Evolutionary conservation across 1,284 basidiomycete species (phyloP).

Genomic region (Malassezia psittaci): DNA sequence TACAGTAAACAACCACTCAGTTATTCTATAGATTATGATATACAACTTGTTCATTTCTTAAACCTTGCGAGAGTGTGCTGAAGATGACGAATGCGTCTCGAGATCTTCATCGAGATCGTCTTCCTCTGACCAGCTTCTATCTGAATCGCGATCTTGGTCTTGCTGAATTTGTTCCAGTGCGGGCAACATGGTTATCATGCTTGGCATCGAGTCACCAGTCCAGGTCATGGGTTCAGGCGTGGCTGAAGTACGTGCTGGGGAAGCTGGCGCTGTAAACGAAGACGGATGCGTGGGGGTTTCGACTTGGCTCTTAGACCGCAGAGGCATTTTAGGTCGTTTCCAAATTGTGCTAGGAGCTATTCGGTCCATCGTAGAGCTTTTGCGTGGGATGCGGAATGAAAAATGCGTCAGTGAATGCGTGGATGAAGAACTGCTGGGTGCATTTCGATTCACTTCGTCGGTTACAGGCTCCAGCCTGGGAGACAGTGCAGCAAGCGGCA

Average conservation of each 20-base stretch:
- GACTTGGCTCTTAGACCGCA: neutral
- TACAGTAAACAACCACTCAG: neutral
- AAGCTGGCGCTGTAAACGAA: neutral
- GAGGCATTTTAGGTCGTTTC: neutral
- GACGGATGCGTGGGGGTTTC: neutral
- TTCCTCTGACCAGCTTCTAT: slow-evolving; percentile 20
- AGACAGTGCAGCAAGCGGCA: slow-evolving; percentile 12
- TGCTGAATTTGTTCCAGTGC: neutral
- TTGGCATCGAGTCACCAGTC: neutral
- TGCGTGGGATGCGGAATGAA: neutral
- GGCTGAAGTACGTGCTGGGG: neutral
- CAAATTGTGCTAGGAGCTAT: neutral
- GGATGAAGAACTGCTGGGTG: neutral
- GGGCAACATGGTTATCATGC: neutral
- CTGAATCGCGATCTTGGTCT: too few relatives aligned
- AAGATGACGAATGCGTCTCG: neutral
- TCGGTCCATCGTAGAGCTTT: neutral
- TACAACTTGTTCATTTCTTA: too few relatives aligned
- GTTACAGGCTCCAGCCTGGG: neutral
- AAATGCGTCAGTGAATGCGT: neutral
- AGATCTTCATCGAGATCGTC: slow-evolving; percentile 29
- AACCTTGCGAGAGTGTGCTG: too few relatives aligned
- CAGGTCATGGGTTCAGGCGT: neutral
- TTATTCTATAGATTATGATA: too few relatives aligned
- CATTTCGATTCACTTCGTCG: neutral